Conservation (phyloP, 2,329 filamentous ascomycete species). For the Cercospora sp. region DNA sequence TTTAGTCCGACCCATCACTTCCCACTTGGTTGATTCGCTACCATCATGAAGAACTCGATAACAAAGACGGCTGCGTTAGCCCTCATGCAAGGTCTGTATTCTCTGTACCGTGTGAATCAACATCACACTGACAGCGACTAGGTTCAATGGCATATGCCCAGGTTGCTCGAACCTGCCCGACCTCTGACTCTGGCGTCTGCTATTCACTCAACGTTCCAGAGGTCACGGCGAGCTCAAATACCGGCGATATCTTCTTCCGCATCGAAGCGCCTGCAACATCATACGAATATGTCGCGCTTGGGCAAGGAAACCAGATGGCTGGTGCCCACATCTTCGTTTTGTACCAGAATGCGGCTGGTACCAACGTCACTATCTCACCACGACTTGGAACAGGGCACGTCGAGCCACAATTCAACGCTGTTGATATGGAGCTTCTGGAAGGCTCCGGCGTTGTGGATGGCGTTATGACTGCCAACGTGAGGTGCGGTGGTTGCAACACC, state of each 20-base stretch:
- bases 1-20: neutral
- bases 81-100: slow-evolving; percentile 5
- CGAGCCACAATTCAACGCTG: slow-evolving; percentile 45
- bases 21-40: neutral
- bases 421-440: slow-evolving; percentile 50
- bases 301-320: slow-evolving; percentile 58
- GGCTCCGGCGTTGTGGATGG: slow-evolving; percentile 55
- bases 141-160: slow-evolving; percentile 16
- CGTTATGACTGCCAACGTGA: slow-evolving; percentile 58
- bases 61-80: slow-evolving; percentile 2
- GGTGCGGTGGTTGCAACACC: slow-evolving; percentile 54
- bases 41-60: slow-evolving; percentile 8
- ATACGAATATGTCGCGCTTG: slow-evolving; percentile 57
- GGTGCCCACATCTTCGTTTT: slow-evolving; percentile 60
- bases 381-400: slow-evolving; percentile 48
- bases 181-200: slow-evolving; percentile 36
- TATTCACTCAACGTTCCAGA: slow-evolving; percentile 58
- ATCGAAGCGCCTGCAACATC: slow-evolving; percentile 53
- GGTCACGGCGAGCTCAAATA: slow-evolving; percentile 51
- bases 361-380: slow-evolving; percentile 60
- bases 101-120: neutral
- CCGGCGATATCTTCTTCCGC: slow-evolving; percentile 60
- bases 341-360: slow-evolving; percentile 54
- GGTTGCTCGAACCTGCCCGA: slow-evolving; percentile 24
- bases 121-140: neutral